Evolutionary conservation across 345 rosid species (phyloP).

Genomic region (Linum usitatissimum): DNA sequence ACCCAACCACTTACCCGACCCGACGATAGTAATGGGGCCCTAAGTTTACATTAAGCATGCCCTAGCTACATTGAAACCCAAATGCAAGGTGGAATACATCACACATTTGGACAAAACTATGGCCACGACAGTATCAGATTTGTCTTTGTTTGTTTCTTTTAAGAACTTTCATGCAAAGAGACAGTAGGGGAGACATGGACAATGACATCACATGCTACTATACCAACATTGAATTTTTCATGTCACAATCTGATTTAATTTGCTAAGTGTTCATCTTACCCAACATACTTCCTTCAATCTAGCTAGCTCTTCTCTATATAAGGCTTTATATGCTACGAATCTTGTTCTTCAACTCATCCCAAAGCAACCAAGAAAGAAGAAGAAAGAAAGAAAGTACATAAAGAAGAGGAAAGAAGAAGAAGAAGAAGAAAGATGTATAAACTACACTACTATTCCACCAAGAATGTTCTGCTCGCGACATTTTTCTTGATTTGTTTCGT

Average conservation of each 20-base stretch:
- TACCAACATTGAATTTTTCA: conserved; percentile 26
- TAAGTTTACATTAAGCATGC: too few species aligned
- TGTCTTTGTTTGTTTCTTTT: not conserved
- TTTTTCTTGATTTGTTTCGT: conserved; percentile 34
- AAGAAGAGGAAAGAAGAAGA: not conserved
- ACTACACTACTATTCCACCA: conserved; percentile 6
- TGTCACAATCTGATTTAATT: conserved; percentile 11
- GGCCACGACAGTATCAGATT: too few species aligned
- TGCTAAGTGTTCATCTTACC: not conserved
- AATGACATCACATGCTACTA: conserved; percentile 27
- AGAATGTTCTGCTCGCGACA: conserved; percentile 25
- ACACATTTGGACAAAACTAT: too few species aligned
- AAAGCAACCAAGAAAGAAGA: not conserved
- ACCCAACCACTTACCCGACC: too few species aligned
- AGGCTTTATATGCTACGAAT: not conserved
- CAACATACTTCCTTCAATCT: not conserved
- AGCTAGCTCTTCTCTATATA: conserved; percentile 17
- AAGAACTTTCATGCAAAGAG: conserved; percentile 25
- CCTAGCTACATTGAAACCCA: too few species aligned
- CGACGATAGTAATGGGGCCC: too few species aligned
- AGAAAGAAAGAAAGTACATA: conserved; percentile 6
- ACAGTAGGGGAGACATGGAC: conserved; percentile 28
- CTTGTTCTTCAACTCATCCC: not conserved
- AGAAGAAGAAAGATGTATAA: not conserved
- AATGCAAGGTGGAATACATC: too few species aligned